phyloP scores from a whole-genome alignment of 192 early-diverging fungal genomes.

The Linnemannia elongata region DNA sequence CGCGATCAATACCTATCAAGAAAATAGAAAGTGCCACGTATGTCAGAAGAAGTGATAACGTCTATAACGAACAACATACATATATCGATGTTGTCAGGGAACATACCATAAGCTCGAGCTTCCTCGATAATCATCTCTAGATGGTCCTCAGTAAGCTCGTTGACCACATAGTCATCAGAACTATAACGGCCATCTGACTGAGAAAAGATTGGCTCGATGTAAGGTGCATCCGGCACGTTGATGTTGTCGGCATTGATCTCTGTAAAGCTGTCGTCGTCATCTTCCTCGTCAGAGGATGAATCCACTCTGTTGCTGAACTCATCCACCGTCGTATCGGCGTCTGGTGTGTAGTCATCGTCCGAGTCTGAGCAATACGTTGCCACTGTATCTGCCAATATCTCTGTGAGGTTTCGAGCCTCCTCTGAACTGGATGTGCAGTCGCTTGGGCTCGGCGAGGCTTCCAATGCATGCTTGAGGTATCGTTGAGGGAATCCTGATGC shows the following conservation, averaged over 20 bases:
- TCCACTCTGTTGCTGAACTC: slow-evolving; percentile 7
- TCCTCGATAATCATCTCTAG: slow-evolving; percentile 21
- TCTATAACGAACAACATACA: background rate
- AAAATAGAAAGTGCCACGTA: background rate
- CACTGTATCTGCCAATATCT: background rate
- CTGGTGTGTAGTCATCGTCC: slow-evolving; percentile 30
- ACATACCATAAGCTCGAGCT: slow-evolving; percentile 35
- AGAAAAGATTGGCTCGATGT: background rate
- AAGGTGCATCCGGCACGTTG: background rate
- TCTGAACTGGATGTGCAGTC: slow-evolving; percentile 13
- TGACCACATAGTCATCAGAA: background rate
- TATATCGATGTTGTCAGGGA: background rate
- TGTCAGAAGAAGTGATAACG: background rate
- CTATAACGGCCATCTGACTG: background rate
- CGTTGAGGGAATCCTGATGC: background rate
- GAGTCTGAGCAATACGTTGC: slow-evolving; percentile 3
- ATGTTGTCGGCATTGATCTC: slow-evolving; percentile 58
- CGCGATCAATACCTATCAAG: slow-evolving; percentile 15
- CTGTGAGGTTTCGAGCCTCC: background rate
- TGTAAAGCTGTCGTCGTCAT: slow-evolving; percentile 40
- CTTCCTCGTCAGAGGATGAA: slow-evolving; percentile 27
- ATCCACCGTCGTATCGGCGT: slow-evolving; percentile 27
- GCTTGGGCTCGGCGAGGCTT: slow-evolving; percentile 5
- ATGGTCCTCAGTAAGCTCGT: background rate
- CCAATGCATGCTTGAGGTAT: background rate